Conservation (phyloP, 1,139 yeast genomes). For the Suhomyces wounanorum region DNA sequence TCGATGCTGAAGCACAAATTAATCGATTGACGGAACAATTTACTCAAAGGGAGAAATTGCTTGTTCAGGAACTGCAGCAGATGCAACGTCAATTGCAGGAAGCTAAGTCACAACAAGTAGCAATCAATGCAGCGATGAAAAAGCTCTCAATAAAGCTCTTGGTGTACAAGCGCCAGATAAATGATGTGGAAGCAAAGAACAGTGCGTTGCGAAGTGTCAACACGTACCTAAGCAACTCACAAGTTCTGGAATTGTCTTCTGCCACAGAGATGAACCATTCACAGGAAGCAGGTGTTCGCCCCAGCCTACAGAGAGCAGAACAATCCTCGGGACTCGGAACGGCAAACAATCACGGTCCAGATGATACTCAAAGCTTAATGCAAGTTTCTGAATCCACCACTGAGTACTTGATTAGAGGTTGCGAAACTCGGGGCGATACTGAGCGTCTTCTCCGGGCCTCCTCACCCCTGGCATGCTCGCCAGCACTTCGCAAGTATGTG, state of each 20-base stretch:
- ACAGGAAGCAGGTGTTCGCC: background rate
- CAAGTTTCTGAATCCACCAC: slow-evolving; percentile 1
- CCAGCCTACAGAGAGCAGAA: background rate
- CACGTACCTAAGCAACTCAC: background rate
- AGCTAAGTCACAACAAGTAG: slow-evolving; percentile 1
- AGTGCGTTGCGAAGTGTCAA: slow-evolving; percentile 13
- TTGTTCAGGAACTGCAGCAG: background rate
- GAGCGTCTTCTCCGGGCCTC: slow-evolving; percentile 1
- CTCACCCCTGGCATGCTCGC: background rate
- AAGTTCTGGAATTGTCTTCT: background rate
- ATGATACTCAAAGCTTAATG: slow-evolving; percentile 3
- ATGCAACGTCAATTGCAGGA: background rate
- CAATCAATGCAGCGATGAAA: slow-evolving; percentile 7
- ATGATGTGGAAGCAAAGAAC: slow-evolving; percentile 12
- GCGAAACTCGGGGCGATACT: background rate
- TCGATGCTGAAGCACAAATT: background rate
- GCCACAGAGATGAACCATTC: background rate
- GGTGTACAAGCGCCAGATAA: slow-evolving; percentile 13
- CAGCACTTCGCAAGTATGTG: slow-evolving; percentile 1
- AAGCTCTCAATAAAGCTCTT: slow-evolving; percentile 13
- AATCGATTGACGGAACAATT: background rate
- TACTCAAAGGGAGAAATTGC: background rate
- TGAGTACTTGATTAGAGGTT: background rate
- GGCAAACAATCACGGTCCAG: background rate
- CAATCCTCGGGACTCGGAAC: background rate